Evolutionary conservation across 257 asterid genomes (phyloP).

Genomic region (Orobanche coerulescens): DNA sequence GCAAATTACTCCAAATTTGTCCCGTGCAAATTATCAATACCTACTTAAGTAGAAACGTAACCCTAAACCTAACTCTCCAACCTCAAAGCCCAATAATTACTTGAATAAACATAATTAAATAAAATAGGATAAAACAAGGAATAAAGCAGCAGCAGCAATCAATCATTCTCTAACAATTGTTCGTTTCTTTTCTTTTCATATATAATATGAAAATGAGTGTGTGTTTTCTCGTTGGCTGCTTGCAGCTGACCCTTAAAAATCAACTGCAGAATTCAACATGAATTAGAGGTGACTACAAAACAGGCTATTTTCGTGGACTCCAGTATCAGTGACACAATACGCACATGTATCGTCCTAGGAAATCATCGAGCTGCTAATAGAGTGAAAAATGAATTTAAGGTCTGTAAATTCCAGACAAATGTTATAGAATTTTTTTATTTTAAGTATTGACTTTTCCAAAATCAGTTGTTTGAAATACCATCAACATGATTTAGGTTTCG

Average conservation of each 20-base stretch:
- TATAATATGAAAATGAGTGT: not conserved
- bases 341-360: conserved; percentile 87
- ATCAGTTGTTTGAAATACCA: conserved; percentile 3
- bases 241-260: conserved; percentile 14
- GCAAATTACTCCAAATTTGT: too few species aligned
- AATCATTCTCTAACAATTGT: not conserved
- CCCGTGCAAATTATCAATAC: too few species aligned
- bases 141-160: too few species aligned
- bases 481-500: conserved; percentile 59
- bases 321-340: conserved; percentile 91
- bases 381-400: conserved; percentile 89
- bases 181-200: not conserved
- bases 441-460: conserved; percentile 4
- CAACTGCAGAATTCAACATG: conserved; percentile 71
- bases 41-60: too few species aligned
- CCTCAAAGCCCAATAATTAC: too few species aligned
- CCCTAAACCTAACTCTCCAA: too few species aligned
- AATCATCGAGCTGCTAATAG: conserved; percentile 74
- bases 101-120: too few species aligned
- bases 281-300: conserved; percentile 70
- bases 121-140: too few species aligned
- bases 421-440: too few species aligned
- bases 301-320: conserved; percentile 94
- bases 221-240: conserved; percentile 11
- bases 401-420: conserved; percentile 25